Evolutionary conservation across 2,329 filamentous ascomycete species (phyloP).

Genomic region (Verticillium dahliae): DNA sequence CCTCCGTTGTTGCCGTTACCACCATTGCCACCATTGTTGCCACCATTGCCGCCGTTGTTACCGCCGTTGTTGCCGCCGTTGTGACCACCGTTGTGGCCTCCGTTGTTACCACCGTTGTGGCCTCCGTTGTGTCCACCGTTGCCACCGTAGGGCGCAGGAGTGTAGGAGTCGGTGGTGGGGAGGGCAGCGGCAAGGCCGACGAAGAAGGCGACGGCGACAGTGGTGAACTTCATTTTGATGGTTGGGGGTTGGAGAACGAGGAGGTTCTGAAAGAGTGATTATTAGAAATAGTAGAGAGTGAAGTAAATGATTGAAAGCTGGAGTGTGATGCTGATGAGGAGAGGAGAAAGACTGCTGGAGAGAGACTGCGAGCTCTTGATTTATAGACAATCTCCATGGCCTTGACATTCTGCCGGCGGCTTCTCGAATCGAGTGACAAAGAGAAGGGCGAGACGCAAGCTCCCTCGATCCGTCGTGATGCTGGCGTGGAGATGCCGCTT

Average conservation of each 20-base stretch:
- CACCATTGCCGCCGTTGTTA: not conserved
- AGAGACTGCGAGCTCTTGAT: not conserved
- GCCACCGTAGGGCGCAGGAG: not conserved
- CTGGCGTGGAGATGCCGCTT: not conserved
- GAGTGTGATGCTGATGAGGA: not conserved
- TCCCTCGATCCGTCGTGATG: not conserved
- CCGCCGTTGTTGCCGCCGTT: not conserved
- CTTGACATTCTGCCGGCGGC: not conserved
- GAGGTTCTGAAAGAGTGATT: not conserved
- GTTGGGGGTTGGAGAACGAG: not conserved
- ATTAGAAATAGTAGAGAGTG: not conserved
- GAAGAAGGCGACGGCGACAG: not conserved
- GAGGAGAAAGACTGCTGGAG: not conserved
- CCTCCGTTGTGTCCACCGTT: not conserved
- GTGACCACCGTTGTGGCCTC: not conserved
- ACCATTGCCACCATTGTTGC: not conserved
- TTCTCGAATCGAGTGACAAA: not conserved
- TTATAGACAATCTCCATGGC: not conserved
- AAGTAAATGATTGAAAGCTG: not conserved
- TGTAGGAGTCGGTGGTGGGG: not conserved
- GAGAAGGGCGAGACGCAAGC: not conserved
- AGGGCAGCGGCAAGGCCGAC: not conserved
- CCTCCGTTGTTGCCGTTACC: not conserved
- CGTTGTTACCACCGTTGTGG: not conserved
- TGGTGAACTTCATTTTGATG: conserved; percentile 3